phyloP scores from a whole-genome alignment of 78 protist genomes.

The Guillardia theta region DNA sequence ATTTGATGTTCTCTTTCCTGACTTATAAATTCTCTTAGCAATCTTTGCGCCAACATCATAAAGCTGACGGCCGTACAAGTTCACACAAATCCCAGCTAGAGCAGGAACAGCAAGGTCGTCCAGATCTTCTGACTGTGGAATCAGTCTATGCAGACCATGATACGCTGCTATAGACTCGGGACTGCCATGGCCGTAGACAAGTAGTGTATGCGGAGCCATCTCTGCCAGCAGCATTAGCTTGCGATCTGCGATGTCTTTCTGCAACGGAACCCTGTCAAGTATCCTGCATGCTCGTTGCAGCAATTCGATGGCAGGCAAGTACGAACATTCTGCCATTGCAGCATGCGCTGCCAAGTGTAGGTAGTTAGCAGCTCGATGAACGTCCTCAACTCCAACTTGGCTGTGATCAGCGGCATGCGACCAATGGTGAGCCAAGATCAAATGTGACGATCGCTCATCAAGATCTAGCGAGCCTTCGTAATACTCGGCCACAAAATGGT shows the following conservation, averaged over 20 bases:
- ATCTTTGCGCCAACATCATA: not conserved
- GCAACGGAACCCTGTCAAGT: not conserved
- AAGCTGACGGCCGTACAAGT: not conserved
- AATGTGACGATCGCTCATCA: too few relatives aligned
- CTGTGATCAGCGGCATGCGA: too few relatives aligned
- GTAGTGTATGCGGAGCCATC: not conserved
- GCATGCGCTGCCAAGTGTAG: not conserved
- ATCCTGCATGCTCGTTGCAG: not conserved
- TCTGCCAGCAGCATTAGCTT: conserved; percentile 23
- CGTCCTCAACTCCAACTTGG: too few relatives aligned
- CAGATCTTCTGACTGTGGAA: not conserved
- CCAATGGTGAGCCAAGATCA: too few relatives aligned
- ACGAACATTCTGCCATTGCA: not conserved
- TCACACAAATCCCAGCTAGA: not conserved
- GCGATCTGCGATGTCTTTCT: not conserved
- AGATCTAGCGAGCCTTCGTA: too few relatives aligned
- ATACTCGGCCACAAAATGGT: too few relatives aligned
- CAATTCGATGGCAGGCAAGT: not conserved
- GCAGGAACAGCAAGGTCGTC: not conserved
- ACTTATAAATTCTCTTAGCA: not conserved
- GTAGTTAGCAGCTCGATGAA: not conserved
- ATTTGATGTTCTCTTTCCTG: not conserved
- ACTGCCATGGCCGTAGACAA: conserved; percentile 21
- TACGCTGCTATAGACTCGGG: not conserved
- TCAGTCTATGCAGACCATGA: not conserved